Percentiles rank a stretch among this genome's conserved stretches.
Conservation (phyloP, 306 rosid species). For the Ormosia emarginata region DNA sequence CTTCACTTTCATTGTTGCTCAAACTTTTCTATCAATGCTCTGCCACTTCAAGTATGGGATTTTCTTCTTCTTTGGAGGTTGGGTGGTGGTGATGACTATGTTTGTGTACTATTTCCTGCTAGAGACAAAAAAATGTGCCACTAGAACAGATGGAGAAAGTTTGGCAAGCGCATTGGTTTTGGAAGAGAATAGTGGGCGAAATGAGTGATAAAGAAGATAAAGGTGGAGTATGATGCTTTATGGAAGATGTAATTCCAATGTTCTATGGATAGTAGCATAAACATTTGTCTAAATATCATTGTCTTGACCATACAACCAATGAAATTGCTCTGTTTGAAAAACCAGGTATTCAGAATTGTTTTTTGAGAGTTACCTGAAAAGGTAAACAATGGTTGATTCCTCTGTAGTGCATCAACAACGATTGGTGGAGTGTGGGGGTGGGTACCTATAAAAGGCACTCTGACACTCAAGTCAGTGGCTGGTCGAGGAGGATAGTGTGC, state of each 20-base stretch:
- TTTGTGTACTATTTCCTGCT: constrained; percentile 34
- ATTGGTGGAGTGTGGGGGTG: too few species aligned
- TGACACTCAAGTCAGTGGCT: too few species aligned
- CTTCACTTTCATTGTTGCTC: constrained; percentile 46
- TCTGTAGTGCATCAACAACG: too few species aligned
- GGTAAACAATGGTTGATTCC: too few species aligned
- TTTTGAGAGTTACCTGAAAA: too few species aligned
- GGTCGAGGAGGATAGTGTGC: too few species aligned
- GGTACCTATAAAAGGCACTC: too few species aligned
- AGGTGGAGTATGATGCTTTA: neutral
- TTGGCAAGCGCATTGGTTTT: constrained; percentile 52
- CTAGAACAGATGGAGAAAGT: constrained; percentile 44
- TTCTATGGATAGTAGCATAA: neutral
- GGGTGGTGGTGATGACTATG: constrained; percentile 44
- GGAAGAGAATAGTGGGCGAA: constrained; percentile 36
- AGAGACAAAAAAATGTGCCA: constrained; percentile 23
- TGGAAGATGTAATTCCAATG: neutral
- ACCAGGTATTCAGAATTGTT: neutral
- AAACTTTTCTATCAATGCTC: constrained; percentile 44
- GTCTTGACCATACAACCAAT: neutral
- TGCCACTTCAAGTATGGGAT: constrained; percentile 43
- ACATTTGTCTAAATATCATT: neutral
- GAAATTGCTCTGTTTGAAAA: neutral
- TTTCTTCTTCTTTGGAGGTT: constrained; percentile 57
- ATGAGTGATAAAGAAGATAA: neutral